A percentile compares a stretch with the other conserved stretches of the same genome.
phyloP scores from a whole-genome alignment of 2,329 filamentous ascomycete genomes.

The Coniochaeta sp. region DNA sequence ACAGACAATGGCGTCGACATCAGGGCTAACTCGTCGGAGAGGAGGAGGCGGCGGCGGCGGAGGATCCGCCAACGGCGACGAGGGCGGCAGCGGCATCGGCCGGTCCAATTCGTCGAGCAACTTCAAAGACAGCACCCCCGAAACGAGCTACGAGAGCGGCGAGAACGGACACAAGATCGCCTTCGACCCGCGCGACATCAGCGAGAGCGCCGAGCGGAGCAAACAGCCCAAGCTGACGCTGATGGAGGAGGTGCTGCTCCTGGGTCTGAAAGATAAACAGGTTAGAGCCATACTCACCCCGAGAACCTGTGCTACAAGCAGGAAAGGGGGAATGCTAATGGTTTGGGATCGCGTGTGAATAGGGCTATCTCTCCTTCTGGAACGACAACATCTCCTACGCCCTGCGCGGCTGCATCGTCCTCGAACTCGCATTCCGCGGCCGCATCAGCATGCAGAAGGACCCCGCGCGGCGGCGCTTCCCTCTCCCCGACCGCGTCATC shows the following conservation, averaged over 20 bases:
- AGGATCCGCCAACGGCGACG: slow-evolving; percentile 45
- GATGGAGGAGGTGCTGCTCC: slow-evolving; percentile 95
- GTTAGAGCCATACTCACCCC: slow-evolving; percentile 35
- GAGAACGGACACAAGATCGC: slow-evolving; percentile 99
- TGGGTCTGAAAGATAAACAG: slow-evolving; percentile 98
- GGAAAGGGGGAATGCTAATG: too few relatives aligned
- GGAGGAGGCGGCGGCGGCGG: slow-evolving; percentile 57
- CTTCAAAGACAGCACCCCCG: slow-evolving; percentile 47
- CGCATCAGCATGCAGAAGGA: slow-evolving; percentile 99
- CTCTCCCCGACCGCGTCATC: slow-evolving; percentile 85
- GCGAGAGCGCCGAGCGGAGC: slow-evolving; percentile 89
- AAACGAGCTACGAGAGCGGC: slow-evolving; percentile 83
- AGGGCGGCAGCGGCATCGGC: slow-evolving; percentile 50
- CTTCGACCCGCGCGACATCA: slow-evolving; percentile 94
- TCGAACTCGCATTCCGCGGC: slow-evolving; percentile 92
- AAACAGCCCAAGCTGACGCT: slow-evolving; percentile 98
- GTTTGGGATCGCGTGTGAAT: slow-evolving; percentile 8
- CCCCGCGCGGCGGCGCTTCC: slow-evolving; percentile 82
- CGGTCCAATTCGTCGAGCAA: slow-evolving; percentile 48
- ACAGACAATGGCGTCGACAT: slow-evolving; percentile 25
- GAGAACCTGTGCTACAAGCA: too few relatives aligned
- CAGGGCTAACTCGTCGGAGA: slow-evolving; percentile 58
- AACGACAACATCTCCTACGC: slow-evolving; percentile 99
- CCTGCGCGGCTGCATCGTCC: slow-evolving; percentile 93
- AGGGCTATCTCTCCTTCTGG: slow-evolving; percentile 99